A percentile compares a stretch with the other conserved stretches of the same genome.
These are phyloP conservation scores for Drechslerella coelobrocha DNA, from an alignment of 2,329 filamentous ascomycete species.

Conservation along the genomic window DNA sequence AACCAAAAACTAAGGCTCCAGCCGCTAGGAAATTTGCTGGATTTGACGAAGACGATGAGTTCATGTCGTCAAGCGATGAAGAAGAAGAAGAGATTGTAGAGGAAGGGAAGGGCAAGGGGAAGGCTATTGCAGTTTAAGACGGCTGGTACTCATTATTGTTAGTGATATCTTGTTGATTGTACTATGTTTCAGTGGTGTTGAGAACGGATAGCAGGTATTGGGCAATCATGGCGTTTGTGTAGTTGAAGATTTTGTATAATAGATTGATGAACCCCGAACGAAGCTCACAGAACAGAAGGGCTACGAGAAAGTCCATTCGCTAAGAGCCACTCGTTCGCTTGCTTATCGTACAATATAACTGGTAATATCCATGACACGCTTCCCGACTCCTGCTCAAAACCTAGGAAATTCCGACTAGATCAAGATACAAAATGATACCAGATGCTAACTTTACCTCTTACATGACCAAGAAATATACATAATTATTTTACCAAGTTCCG, in stretches of 20 bases:
- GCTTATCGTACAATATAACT: conserved; percentile 21
- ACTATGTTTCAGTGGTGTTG: conserved; percentile 27
- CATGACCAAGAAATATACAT: neutral
- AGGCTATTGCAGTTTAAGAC: conserved; percentile 56
- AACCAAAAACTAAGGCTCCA: conserved; percentile 48
- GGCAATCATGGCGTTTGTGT: conserved; percentile 34
- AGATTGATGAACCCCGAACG: conserved; percentile 26
- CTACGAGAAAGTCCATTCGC: no score
- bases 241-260: conserved; percentile 38
- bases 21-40: conserved; percentile 45
- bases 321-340: neutral
- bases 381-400: neutral
- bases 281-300: neutral
- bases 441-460: no score
- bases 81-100: conserved; percentile 61
- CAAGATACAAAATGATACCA: no score
- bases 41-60: conserved; percentile 50
- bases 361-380: conserved; percentile 10
- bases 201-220: conserved; percentile 2
- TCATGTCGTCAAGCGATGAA: conserved; percentile 53
- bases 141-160: neutral
- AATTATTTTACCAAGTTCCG: conserved; percentile 55
- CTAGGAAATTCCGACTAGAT: neutral
- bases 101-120: conserved; percentile 57
- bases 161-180: neutral